Base-by-base conservation (phyloP, 768 basidiomycete species). In the Mrakia gelida region DNA sequence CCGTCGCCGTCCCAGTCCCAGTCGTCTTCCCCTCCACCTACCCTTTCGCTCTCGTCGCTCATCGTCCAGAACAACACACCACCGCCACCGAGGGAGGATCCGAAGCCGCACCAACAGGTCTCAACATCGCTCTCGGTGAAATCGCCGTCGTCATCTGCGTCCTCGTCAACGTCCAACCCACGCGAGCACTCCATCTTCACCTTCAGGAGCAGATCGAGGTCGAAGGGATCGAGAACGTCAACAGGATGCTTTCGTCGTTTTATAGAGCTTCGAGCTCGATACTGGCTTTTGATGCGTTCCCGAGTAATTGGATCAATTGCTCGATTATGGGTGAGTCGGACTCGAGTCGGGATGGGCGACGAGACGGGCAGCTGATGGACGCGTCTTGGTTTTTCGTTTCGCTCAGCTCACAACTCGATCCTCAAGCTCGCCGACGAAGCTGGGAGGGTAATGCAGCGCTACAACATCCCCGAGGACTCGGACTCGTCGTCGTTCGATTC, bases 11-110 rank as follows among this genome's bases (percentile, higher is more conserved):
- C 30, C 82, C 86, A 2, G 45, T 88, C 2, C 95, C 94, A 0
- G 90, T 92, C 63, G 91, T 92, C 1, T 98, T 98, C 85, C 96
- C 96, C 0, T 92, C 94, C 80, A 91, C 95, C 0, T 95, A 98
- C 83, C 96, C 96, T 0, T 95, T 97, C 84, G 91, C 93, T 9
- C 87, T 98, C 28, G 81, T 93, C 34, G 80, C 79, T 7, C 61
- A 65, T 38, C 70, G 80, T 5, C 79, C 76, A 16, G 54, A 84
- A 83, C 75, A 82, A 85, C 71, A 84, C 75, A 18, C 49, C 49
- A 21, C 18, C 49, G 18, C 45, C 45, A 16, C 45, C 45, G 15
- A 9, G 8, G 45, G 21, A 52, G 49, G 49, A 52, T 18, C 49
- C 49, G 88, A 90, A 74, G 86, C 86, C 38, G 75, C 79, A 18